Evolutionary conservation across 2,329 filamentous ascomycete genomes (phyloP).

Genomic region (Lecanoromycetidae sp.): DNA sequence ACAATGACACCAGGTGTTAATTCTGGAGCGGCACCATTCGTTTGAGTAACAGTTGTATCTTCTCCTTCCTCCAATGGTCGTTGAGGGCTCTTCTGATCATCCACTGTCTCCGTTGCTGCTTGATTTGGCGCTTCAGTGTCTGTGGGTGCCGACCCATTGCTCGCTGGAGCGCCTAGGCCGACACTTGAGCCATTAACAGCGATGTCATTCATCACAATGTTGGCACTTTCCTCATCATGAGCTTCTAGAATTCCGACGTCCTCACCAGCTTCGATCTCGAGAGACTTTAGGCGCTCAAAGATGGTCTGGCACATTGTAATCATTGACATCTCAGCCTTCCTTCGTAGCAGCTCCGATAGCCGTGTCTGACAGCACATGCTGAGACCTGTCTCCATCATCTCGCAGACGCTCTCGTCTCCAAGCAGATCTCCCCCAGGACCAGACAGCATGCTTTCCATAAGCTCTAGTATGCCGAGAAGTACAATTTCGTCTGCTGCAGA

Average conservation of each 20-base stretch:
- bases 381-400: slow-evolving; percentile 97
- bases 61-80: background rate
- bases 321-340: slow-evolving; percentile 93
- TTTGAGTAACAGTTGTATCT: background rate
- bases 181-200: slow-evolving; percentile 55
- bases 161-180: slow-evolving; percentile 17
- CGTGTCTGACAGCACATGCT: slow-evolving; percentile 94
- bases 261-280: slow-evolving; percentile 63
- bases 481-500: slow-evolving; percentile 92
- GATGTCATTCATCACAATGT: slow-evolving; percentile 73
- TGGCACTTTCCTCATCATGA: slow-evolving; percentile 55
- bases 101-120: background rate
- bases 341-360: slow-evolving; percentile 76
- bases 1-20: background rate
- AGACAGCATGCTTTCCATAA: slow-evolving; percentile 98
- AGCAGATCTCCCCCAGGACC: slow-evolving; percentile 82
- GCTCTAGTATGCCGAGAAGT: slow-evolving; percentile 78
- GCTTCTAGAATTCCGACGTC: slow-evolving; percentile 55
- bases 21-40: slow-evolving; percentile 1
- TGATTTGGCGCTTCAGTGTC: slow-evolving; percentile 4
- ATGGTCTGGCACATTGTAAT: slow-evolving; percentile 99
- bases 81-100: background rate
- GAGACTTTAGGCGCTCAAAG: slow-evolving; percentile 79
- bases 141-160: slow-evolving; percentile 22
- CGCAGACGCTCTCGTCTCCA: slow-evolving; percentile 96